Conservation (phyloP, 2,329 filamentous ascomycete species). For the Colletotrichum siamense region DNA sequence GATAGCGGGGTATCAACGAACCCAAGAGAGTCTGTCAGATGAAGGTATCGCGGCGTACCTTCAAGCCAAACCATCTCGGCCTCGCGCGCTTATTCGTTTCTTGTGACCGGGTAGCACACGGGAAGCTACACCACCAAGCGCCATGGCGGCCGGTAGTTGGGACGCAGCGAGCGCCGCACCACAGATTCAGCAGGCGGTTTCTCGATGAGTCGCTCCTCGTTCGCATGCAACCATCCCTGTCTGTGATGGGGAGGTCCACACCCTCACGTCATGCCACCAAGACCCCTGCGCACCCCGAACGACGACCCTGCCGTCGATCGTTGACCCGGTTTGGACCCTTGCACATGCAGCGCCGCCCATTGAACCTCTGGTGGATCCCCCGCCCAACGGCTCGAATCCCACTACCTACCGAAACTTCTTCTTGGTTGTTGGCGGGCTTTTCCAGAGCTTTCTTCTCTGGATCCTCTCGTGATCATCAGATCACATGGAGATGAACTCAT, state of each 20-base stretch:
- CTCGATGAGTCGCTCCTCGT: background rate
- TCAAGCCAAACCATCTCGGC: background rate
- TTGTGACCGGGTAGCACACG: background rate
- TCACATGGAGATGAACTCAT: conserved; percentile 3
- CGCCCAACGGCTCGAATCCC: background rate
- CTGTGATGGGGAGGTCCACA: background rate
- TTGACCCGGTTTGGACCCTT: conserved; percentile 1
- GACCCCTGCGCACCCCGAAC: background rate
- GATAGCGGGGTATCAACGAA: background rate
- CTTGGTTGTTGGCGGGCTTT: background rate
- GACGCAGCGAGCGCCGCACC: background rate
- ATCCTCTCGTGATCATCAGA: conserved; percentile 2
- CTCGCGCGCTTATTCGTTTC: background rate
- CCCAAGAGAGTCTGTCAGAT: background rate
- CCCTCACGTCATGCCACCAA: background rate
- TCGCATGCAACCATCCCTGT: background rate
- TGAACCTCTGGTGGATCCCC: conserved; percentile 4
- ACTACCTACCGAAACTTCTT: background rate
- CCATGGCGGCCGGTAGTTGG: background rate
- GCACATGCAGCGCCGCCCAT: background rate
- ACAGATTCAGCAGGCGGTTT: background rate
- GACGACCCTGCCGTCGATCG: conserved; percentile 13
- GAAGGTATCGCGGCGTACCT: background rate
- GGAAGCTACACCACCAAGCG: background rate
- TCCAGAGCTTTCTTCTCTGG: background rate